phyloP scores from a whole-genome alignment of 2,329 filamentous ascomycete species.

The Ophiostoma sp. region DNA sequence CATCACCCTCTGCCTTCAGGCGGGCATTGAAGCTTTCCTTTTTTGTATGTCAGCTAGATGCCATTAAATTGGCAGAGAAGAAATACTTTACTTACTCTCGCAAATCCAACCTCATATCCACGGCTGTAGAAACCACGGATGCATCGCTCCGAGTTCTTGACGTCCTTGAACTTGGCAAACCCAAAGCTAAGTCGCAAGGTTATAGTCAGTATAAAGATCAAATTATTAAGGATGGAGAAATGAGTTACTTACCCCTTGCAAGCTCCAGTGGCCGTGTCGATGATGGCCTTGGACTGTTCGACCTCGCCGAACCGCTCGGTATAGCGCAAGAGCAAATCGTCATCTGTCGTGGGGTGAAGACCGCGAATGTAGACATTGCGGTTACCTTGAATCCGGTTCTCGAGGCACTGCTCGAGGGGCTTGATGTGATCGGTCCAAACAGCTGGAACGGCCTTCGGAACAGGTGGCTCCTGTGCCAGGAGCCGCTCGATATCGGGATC shows the following conservation, averaged over 20 bases:
- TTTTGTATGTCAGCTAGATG: neutral
- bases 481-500: constrained; percentile 58
- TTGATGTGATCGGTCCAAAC: constrained; percentile 82
- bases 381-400: constrained; percentile 85
- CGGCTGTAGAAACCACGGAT: constrained; percentile 92
- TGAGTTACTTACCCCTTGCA: constrained; percentile 78
- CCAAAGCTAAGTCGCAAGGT: constrained; percentile 63
- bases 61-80: neutral
- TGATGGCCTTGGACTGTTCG: constrained; percentile 96
- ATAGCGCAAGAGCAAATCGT: constrained; percentile 78
- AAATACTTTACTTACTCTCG: constrained; percentile 56
- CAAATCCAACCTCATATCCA: constrained; percentile 96
- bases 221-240: no score
- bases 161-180: constrained; percentile 90
- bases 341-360: constrained; percentile 89
- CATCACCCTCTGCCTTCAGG: constrained; percentile 91
- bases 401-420: constrained; percentile 86
- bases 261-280: constrained; percentile 84
- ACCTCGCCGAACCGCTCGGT: constrained; percentile 86
- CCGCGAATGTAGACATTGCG: constrained; percentile 98
- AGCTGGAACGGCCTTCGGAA: constrained; percentile 85
- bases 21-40: constrained; percentile 97
- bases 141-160: constrained; percentile 85
- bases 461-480: constrained; percentile 68
- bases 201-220: neutral